Conservation (phyloP, 805 yeast genomes). For the Metschnikowia vanudenii region DNA sequence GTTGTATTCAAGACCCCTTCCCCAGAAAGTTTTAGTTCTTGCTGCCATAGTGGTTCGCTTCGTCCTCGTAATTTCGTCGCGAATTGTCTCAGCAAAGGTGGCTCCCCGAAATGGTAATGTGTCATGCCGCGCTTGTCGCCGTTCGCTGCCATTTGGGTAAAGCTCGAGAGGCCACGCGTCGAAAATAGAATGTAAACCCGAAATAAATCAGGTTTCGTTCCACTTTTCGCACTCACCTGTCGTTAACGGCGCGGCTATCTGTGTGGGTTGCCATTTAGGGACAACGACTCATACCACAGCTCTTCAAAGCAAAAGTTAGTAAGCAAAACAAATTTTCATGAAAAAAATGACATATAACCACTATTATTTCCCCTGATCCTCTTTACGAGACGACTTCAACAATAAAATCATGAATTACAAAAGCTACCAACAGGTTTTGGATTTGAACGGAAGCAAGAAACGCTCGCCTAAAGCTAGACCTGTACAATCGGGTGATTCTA, state of each 20-base stretch:
- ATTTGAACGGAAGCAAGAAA: slow-evolving; percentile 21
- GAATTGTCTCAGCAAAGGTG: neutral
- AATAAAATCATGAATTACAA: slow-evolving; percentile 28
- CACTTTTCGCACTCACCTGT: slow-evolving; percentile 13
- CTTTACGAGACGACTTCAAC: slow-evolving; percentile 2
- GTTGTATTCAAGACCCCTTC: neutral
- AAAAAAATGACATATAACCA: neutral
- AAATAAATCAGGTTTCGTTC: neutral
- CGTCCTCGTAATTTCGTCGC: neutral
- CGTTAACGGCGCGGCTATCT: slow-evolving; percentile 19
- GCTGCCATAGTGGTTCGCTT: neutral
- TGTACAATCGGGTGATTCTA: slow-evolving; percentile 4
- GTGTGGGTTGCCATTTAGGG: slow-evolving; percentile 17
- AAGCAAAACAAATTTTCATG: slow-evolving; percentile 8
- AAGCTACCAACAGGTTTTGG: slow-evolving; percentile 37
- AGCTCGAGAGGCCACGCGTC: neutral
- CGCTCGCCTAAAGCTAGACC: slow-evolving; percentile 10
- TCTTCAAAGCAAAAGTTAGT: slow-evolving; percentile 1
- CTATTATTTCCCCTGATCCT: neutral
- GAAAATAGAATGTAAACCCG: slow-evolving; percentile 15
- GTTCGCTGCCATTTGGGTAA: neutral
- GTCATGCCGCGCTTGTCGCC: slow-evolving; percentile 12
- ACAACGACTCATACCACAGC: slow-evolving; percentile 9
- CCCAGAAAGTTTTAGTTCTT: neutral
- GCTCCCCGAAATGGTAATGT: slow-evolving; percentile 1